Evolutionary conservation across 495 filamentous ascomycete genomes (phyloP).

Genomic region (Choiromyces venosus): DNA sequence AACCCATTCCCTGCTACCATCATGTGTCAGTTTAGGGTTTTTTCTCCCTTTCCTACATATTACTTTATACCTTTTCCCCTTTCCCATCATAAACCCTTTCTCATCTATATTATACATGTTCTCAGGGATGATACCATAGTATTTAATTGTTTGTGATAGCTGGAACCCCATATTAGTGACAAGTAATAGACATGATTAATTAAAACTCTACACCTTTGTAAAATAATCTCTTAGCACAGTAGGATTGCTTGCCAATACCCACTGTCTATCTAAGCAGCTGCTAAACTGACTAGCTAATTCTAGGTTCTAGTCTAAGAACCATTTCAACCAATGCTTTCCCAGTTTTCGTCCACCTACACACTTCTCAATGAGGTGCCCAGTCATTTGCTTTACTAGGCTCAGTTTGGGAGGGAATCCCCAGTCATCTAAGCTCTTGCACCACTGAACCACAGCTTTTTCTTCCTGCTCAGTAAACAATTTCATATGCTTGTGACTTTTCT

Average conservation of each 20-base stretch:
- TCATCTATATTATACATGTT: constrained; percentile 19
- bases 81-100: constrained; percentile 16
- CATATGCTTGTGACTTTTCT: neutral
- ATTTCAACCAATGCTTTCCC: constrained; percentile 1
- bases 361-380: neutral
- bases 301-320: constrained; percentile 11
- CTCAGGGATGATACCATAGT: neutral
- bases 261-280: neutral
- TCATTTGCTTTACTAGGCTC: neutral
- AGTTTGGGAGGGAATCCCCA: constrained; percentile 1
- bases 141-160: neutral
- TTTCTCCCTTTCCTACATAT: constrained; percentile 6
- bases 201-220: no score
- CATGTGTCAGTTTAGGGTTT: constrained; percentile 16
- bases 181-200: neutral
- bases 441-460: constrained; percentile 13
- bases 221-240: constrained; percentile 9
- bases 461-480: constrained; percentile 6
- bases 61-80: neutral
- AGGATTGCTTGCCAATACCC: neutral
- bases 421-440: constrained; percentile 11
- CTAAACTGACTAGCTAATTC: constrained; percentile 5
- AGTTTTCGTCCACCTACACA: neutral
- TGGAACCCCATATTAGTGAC: neutral
- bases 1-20: constrained; percentile 12